phyloP scores from a whole-genome alignment of 768 basidiomycete genomes.

The Dioszegia hungarica region DNA sequence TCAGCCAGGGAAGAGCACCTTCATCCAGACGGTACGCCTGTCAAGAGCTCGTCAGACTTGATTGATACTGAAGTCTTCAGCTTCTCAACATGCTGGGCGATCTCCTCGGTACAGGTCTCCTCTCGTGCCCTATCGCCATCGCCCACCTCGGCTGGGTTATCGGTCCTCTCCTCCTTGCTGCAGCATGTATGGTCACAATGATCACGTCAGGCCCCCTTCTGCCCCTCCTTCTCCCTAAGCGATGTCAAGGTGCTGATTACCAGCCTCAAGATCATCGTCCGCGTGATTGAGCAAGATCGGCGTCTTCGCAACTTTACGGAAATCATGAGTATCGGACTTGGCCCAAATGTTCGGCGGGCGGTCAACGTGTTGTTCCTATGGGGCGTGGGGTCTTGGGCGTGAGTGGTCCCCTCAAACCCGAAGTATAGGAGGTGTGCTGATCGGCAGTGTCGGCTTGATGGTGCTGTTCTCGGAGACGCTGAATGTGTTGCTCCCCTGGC shows the following conservation, averaged over 20 bases:
- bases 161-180: conserved; percentile 25
- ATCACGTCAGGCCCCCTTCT: conserved; percentile 37
- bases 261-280: conserved; percentile 34
- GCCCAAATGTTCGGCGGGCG: conserved; percentile 17
- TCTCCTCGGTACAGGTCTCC: conserved; percentile 37
- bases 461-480: conserved; percentile 39
- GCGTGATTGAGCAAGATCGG: conserved; percentile 39
- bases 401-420: conserved; percentile 6
- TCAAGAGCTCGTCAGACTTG: neutral
- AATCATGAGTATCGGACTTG: conserved; percentile 27
- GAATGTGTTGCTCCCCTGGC: conserved; percentile 28
- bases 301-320: conserved; percentile 34
- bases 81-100: conserved; percentile 28
- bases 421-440: neutral
- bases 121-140: conserved; percentile 38
- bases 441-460: conserved; percentile 28
- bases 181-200: conserved; percentile 25
- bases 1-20: neutral
- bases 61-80: neutral
- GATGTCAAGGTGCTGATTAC: neutral
- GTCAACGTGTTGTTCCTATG: conserved; percentile 31
- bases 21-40: neutral
- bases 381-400: conserved; percentile 34
- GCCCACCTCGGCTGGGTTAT: conserved; percentile 41
- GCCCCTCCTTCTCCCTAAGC: neutral